Evolutionary conservation across 2,329 filamentous ascomycete genomes (phyloP).

Genomic region (Diaporthe ampelina): DNA sequence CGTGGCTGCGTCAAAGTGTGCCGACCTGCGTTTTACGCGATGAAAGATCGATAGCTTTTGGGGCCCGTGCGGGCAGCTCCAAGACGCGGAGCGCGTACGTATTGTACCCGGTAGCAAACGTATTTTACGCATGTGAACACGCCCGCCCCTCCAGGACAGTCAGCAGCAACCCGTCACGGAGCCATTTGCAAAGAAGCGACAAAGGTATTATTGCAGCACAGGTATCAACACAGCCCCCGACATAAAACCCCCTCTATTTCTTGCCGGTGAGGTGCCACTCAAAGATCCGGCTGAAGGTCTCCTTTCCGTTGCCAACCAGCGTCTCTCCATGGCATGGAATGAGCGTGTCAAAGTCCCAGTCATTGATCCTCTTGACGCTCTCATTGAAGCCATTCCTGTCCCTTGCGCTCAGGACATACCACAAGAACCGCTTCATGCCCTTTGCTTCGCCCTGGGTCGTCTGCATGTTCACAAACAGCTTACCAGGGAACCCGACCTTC

Average conservation of each 20-base stretch:
- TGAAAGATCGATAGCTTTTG: neutral
- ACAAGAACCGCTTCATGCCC: constrained; percentile 84
- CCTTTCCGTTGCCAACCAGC: constrained; percentile 81
- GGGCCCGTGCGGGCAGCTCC: neutral
- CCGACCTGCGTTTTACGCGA: neutral
- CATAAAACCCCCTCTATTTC: constrained; percentile 41
- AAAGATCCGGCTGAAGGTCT: constrained; percentile 82
- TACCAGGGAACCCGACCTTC: constrained; percentile 55
- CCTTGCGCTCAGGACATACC: constrained; percentile 75
- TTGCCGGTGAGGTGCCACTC: constrained; percentile 79
- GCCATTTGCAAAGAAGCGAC: neutral
- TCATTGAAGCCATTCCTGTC: constrained; percentile 79
- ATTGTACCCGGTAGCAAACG: neutral
- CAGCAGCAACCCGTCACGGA: too few species aligned
- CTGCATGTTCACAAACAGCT: constrained; percentile 67
- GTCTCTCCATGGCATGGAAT: constrained; percentile 96
- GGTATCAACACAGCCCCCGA: constrained; percentile 1
- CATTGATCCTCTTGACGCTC: constrained; percentile 76
- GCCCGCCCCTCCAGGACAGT: too few species aligned
- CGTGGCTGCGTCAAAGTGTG: neutral
- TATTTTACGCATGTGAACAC: constrained; percentile 17
- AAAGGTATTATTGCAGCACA: neutral
- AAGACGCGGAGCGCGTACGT: neutral
- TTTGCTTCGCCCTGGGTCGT: constrained; percentile 74
- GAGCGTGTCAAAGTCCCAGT: constrained; percentile 88